phyloP scores from a whole-genome alignment of 495 filamentous ascomycete species.

The Daldinia childiae region DNA sequence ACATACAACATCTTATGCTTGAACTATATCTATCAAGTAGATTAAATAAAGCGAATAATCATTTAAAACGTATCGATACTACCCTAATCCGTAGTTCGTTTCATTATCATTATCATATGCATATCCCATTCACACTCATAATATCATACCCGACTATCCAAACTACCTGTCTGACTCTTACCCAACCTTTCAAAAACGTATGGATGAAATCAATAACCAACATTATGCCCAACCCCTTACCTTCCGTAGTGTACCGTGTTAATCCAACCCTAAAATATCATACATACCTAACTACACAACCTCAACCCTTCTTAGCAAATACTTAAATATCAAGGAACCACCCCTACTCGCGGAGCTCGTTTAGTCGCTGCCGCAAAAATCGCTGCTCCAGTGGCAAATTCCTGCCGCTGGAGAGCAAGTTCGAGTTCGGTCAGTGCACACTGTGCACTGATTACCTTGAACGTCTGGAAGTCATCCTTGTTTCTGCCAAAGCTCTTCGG shows the following conservation, averaged over 20 bases:
- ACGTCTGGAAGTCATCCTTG: slow-evolving; percentile 47
- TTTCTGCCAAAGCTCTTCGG: slow-evolving; percentile 17
- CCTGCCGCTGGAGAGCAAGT: slow-evolving; percentile 16
- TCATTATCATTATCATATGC: background rate
- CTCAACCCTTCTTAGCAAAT: background rate
- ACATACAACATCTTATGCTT: too few relatives aligned
- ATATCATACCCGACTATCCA: background rate
- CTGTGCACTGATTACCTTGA: slow-evolving; percentile 53
- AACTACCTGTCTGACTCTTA: background rate
- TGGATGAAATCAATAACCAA: background rate
- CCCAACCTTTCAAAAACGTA: background rate
- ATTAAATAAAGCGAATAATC: background rate
- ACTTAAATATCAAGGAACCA: background rate
- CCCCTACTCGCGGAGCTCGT: background rate
- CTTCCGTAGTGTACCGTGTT: background rate
- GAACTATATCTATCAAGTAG: too few relatives aligned
- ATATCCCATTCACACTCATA: background rate
- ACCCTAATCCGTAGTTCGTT: background rate
- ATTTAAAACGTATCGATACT: background rate
- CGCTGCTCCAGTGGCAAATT: slow-evolving; percentile 25
- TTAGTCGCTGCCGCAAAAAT: slow-evolving; percentile 2
- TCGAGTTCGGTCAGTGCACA: slow-evolving; percentile 51
- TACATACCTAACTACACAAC: background rate
- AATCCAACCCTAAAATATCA: background rate
- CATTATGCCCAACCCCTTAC: background rate